Evolutionary conservation across 371 early-diverging fungal genomes (phyloP).

Genomic region (Conidiobolus incongruus): DNA sequence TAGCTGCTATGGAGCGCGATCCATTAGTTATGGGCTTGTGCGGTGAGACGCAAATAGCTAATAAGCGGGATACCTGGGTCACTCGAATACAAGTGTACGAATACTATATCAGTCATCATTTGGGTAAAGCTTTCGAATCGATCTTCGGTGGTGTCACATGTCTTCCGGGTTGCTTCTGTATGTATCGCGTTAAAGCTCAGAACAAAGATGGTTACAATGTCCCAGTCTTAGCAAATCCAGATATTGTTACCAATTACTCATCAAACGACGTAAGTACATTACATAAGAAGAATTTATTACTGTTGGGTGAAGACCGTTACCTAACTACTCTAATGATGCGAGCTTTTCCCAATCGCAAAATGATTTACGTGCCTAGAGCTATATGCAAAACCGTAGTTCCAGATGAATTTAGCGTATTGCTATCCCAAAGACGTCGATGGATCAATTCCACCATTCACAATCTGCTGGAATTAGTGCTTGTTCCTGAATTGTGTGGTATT

Average conservation of each 20-base stretch:
- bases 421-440: conserved; percentile 94
- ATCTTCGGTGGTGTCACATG: conserved; percentile 91
- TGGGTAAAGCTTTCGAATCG: conserved; percentile 81
- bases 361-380: conserved; percentile 88
- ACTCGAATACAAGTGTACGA: conserved; percentile 79
- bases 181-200: conserved; percentile 65
- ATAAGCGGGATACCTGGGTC: conserved; percentile 56
- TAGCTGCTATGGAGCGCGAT: conserved; percentile 54
- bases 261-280: conserved; percentile 87
- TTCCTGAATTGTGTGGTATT: conserved; percentile 87
- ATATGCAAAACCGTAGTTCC: conserved; percentile 90
- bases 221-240: conserved; percentile 73
- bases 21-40: conserved; percentile 58
- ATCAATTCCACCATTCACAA: conserved; percentile 98
- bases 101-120: conserved; percentile 87
- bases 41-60: conserved; percentile 63
- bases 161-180: conserved; percentile 90
- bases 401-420: conserved; percentile 61
- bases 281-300: conserved; percentile 95
- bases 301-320: conserved; percentile 97
- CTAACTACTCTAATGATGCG: conserved; percentile 96
- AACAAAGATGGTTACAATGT: conserved; percentile 45
- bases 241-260: conserved; percentile 79
- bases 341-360: conserved; percentile 81
- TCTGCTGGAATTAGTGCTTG: conserved; percentile 72